Evolutionary conservation across 2,329 filamentous ascomycete genomes (phyloP).

Genomic region (Sclerotiophoma versabilis): DNA sequence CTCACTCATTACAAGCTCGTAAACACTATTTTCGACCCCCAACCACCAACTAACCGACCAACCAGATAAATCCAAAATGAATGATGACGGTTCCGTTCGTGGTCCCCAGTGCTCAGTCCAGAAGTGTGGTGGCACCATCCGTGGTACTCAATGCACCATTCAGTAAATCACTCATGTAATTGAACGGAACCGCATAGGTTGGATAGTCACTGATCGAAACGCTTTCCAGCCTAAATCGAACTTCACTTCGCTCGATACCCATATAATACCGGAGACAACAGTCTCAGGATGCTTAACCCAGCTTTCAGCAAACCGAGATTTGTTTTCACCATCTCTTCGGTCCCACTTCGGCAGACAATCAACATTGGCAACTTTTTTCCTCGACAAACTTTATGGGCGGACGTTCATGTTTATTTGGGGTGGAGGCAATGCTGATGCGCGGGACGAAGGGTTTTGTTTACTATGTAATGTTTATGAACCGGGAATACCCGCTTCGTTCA

Average conservation of each 20-base stretch:
- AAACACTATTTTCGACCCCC: slow-evolving; percentile 17
- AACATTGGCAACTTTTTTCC: not conserved
- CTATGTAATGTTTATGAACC: not conserved
- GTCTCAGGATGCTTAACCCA: not conserved
- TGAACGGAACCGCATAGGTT: not conserved
- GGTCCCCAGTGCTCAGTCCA: slow-evolving; percentile 17
- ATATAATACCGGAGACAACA: not conserved
- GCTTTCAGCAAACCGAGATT: not conserved
- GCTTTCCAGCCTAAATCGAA: not conserved
- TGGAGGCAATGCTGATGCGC: not conserved
- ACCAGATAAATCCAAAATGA: slow-evolving; percentile 33
- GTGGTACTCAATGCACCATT: slow-evolving; percentile 5
- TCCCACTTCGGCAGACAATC: not conserved
- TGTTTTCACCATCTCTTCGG: not conserved
- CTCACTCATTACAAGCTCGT: slow-evolving; percentile 27
- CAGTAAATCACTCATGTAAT: slow-evolving; percentile 5
- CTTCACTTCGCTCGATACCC: slow-evolving; percentile 10
- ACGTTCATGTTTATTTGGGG: not conserved
- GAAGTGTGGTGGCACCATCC: not conserved
- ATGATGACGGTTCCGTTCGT: not conserved
- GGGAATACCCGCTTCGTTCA: not conserved
- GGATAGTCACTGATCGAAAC: not conserved
- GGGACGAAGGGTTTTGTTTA: not conserved
- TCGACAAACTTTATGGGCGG: not conserved
- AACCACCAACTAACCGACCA: slow-evolving; percentile 12